Evolutionary conservation across 2,329 filamentous ascomycete species (phyloP), one percentile per base, ranked within the genome.

Genomic region (Hymenoscyphus albidus): DNA sequence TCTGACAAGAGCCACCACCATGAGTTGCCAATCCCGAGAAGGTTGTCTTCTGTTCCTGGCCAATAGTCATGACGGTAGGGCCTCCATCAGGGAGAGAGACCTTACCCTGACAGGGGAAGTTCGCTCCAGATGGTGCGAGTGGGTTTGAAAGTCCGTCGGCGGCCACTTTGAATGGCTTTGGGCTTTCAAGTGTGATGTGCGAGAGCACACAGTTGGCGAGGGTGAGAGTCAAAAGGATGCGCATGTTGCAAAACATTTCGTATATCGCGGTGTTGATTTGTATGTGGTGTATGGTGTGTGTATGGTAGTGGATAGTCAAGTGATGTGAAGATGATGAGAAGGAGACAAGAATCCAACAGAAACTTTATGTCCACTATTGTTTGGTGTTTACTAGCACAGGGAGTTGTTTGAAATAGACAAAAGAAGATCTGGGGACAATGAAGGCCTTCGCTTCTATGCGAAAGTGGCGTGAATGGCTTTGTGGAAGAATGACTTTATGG

Each of bases 1-100:
- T 22, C 22, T 59, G 58, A 59, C 58, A 59, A 16, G n/a, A 27
- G 12, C 58, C 58, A 44, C 58, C 58, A 44, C 58, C 58, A 22
- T 59, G 58, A 1, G 38, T 40, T 14, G 58, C 58, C 13, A 42
- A 16, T n/a, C 58, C 58, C 0, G 5, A 13, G 12, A 59, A 59
- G 13, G 16, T 14, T 3, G 39, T 39, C 7, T n/a, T 59, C 18
- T 59, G 58, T 18, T 35, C 16, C 22, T 39, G 39, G n/a, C 58
- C 58, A 7, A 59, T 42, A 3, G n/a, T 14, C 35, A 59, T 59
- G 10, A 22, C 35, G 7, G 58, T 59, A 13, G 58, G 16, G 9
- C 39, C 58, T 3, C 38, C 58, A 22, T 44, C 38, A 22, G 35
- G 35, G 22, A 59, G 35, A 3, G n/a, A 27, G n/a, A 39, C 35